These are phyloP conservation scores for Cystofilobasidium bisporidii DNA, from an alignment of 768 basidiomycete genomes.

Conservation along the genomic window DNA sequence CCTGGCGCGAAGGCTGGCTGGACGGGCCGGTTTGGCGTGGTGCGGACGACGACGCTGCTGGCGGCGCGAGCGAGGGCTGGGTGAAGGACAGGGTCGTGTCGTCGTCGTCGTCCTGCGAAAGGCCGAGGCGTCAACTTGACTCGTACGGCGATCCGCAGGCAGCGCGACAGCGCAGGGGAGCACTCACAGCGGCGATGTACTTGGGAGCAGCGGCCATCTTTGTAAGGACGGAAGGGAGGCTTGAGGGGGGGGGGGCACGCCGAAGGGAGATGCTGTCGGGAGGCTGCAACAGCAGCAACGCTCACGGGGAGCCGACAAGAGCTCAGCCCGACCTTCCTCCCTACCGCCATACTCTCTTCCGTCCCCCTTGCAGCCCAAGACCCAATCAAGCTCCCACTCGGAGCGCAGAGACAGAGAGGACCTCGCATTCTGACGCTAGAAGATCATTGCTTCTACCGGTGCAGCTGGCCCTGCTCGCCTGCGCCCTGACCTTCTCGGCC, in stretches of 20 bases:
- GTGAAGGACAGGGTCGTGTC: slow-evolving; percentile 22
- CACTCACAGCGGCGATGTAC: slow-evolving; percentile 12
- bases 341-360: not conserved
- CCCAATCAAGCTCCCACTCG: too few species aligned
- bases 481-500: not conserved
- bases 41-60: slow-evolving; percentile 3
- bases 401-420: not conserved
- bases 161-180: too few species aligned
- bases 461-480: not conserved
- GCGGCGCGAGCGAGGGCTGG: slow-evolving; percentile 19
- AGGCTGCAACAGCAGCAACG: too few species aligned
- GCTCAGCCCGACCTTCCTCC: too few species aligned
- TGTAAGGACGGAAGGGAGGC: not conserved
- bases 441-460: not conserved
- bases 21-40: slow-evolving; percentile 3
- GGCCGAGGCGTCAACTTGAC: not conserved
- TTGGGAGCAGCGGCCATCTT: not conserved
- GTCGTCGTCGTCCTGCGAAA: slow-evolving; percentile 28
- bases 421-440: too few species aligned
- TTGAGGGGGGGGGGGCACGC: not conserved
- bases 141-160: too few species aligned
- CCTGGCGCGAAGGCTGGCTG: not conserved
- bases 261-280: not conserved
- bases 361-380: not conserved
- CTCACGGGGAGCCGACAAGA: too few species aligned